A percentile compares a stretch with the other conserved stretches of the same genome.
Evolutionary conservation across 495 filamentous ascomycete genomes (phyloP).

Genomic region (Penicillium silybi): DNA sequence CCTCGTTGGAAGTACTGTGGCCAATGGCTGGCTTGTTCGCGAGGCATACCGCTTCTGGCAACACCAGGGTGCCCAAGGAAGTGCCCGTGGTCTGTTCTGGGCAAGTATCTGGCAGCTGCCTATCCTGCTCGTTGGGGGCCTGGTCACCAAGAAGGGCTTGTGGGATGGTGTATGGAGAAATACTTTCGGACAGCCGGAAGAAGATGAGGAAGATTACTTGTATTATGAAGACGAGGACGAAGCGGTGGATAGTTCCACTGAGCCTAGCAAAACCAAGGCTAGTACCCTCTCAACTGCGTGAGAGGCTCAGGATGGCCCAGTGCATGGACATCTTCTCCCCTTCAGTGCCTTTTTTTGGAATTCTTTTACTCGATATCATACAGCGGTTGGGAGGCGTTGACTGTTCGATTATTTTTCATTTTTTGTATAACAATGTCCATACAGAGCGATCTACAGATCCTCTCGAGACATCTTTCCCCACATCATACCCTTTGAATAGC

Average conservation of each 20-base stretch:
- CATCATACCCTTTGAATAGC: too few relatives aligned
- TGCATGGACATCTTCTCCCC: background rate
- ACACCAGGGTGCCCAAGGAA: slow-evolving; percentile 71
- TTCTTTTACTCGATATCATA: slow-evolving; percentile 13
- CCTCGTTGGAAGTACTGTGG: slow-evolving; percentile 69
- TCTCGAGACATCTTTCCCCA: background rate
- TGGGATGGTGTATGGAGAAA: slow-evolving; percentile 81
- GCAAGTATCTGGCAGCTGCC: slow-evolving; percentile 97
- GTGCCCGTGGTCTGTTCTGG: slow-evolving; percentile 87
- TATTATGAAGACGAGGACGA: slow-evolving; percentile 40
- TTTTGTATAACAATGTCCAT: slow-evolving; percentile 27
- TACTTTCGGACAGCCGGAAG: slow-evolving; percentile 50
- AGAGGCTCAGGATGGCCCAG: background rate
- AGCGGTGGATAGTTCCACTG: background rate
- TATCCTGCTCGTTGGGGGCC: slow-evolving; percentile 82
- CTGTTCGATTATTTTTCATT: slow-evolving; percentile 2
- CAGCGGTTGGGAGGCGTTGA: slow-evolving; percentile 24
- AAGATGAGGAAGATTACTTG: slow-evolving; percentile 38
- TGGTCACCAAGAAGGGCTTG: slow-evolving; percentile 91
- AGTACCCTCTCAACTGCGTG: background rate
- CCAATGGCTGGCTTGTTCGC: slow-evolving; percentile 82
- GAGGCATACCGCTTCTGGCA: slow-evolving; percentile 83
- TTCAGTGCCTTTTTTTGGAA: background rate
- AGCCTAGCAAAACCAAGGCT: background rate
- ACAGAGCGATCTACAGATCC: slow-evolving; percentile 2